Percentiles rank a stretch among this genome's conserved stretches.
Conservation (phyloP, 75 land plant species). For the Sequoia sempervirens region DNA sequence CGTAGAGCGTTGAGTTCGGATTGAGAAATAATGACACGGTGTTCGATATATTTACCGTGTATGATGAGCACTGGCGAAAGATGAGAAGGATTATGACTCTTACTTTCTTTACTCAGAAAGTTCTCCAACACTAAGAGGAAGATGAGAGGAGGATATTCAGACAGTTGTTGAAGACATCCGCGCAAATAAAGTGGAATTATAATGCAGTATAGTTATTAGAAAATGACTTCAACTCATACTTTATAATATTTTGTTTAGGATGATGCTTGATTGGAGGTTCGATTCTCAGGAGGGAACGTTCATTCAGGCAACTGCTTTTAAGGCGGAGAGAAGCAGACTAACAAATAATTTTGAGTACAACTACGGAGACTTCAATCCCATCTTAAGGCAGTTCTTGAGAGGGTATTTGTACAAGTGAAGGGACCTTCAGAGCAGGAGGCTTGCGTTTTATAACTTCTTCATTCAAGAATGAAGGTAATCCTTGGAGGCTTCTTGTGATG, state of each 20-base stretch:
- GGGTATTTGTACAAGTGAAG: conserved; percentile 27
- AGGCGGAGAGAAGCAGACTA: conserved; percentile 33
- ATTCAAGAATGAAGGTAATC: conserved; percentile 24
- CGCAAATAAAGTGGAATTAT: conserved; percentile 7
- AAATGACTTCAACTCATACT: conserved; percentile 36
- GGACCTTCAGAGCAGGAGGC: conserved; percentile 31
- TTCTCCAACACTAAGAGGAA: conserved; percentile 27
- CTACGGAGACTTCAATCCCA: conserved; percentile 49
- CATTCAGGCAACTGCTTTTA: conserved; percentile 16
- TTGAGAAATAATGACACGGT: conserved; percentile 32
- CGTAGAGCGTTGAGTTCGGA: conserved; percentile 38
- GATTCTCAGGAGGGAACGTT: conserved; percentile 33
- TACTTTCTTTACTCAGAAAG: conserved; percentile 43
- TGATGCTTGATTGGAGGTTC: conserved; percentile 41
- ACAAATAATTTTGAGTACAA: conserved; percentile 51
- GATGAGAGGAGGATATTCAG: conserved; percentile 34
- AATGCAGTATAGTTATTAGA: conserved; percentile 25
- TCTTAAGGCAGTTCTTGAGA: conserved; percentile 29
- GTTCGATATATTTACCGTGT: conserved; percentile 40
- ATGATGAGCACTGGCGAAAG: conserved; percentile 45
- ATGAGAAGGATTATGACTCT: conserved; percentile 47
- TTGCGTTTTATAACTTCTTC: conserved; percentile 28
- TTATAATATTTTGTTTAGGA: conserved; percentile 33
- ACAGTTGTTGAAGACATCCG: conserved; percentile 21
- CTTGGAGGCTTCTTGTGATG: no score